Percentiles rank a stretch among this genome's conserved stretches.
These are phyloP conservation scores for Ceratocystis alfenasii DNA, from an alignment of 2,329 filamentous ascomycete species.

Conservation along the genomic window DNA sequence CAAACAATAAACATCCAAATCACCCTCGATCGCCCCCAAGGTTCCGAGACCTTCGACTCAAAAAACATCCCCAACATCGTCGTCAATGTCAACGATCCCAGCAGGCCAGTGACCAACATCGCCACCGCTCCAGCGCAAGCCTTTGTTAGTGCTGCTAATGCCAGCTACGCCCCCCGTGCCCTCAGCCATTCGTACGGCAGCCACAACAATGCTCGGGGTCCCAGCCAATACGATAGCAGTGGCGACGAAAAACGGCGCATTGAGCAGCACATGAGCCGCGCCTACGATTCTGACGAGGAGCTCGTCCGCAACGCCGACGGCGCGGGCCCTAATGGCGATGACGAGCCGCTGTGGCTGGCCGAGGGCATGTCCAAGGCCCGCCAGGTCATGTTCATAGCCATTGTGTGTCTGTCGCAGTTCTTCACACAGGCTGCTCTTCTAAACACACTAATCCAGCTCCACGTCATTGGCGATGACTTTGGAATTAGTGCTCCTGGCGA, in stretches of 20 bases:
- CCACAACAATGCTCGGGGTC: background rate
- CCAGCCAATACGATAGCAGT: background rate
- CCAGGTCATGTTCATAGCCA: constrained; percentile 32
- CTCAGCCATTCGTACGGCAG: background rate
- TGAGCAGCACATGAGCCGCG: background rate
- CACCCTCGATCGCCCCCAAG: constrained; percentile 10
- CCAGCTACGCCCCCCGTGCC: background rate
- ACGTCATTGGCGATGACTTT: constrained; percentile 31
- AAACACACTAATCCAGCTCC: constrained; percentile 35
- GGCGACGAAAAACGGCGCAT: constrained; percentile 12
- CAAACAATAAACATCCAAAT: constrained; percentile 19
- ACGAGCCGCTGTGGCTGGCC: constrained; percentile 18
- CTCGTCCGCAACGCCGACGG: background rate
- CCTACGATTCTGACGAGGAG: constrained; percentile 15
- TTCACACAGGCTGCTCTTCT: constrained; percentile 31
- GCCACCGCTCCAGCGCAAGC: constrained; percentile 11
- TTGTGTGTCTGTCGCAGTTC: constrained; percentile 38
- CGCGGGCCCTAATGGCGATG: background rate
- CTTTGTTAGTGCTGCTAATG: constrained; percentile 8
- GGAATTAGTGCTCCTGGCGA: constrained; percentile 33
- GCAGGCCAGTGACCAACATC: background rate
- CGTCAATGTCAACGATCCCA: constrained; percentile 12
- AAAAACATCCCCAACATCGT: constrained; percentile 14
- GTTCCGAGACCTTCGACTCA: background rate
- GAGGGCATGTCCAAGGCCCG: constrained; percentile 23